These are phyloP conservation scores for Fusarium austroafricanum DNA, from an alignment of 2,329 filamentous ascomycete genomes.

Conservation along the genomic window DNA sequence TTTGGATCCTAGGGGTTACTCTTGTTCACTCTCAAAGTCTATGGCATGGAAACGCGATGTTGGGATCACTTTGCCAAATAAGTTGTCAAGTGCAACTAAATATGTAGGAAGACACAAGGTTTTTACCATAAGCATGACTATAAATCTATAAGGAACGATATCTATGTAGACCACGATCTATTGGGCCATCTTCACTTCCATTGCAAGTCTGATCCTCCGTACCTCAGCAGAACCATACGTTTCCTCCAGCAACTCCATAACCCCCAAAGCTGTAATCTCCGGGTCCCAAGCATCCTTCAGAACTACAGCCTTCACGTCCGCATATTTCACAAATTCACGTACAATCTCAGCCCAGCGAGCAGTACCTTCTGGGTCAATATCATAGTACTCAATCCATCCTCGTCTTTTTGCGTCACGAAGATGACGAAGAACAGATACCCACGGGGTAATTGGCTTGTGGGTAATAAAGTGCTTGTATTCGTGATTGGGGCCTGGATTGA, in stretches of 20 bases:
- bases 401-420: constrained; percentile 14
- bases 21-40: too few species aligned
- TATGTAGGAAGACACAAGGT: too few species aligned
- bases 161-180: neutral
- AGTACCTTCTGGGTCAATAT: constrained; percentile 6
- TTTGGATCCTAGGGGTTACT: too few species aligned
- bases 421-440: constrained; percentile 10
- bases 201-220: neutral
- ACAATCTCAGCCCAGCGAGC: constrained; percentile 7
- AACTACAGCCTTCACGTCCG: neutral
- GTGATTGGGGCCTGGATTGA: constrained; percentile 6
- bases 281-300: constrained; percentile 13
- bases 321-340: neutral
- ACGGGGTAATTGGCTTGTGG: neutral
- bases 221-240: constrained; percentile 6
- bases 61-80: too few species aligned
- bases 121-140: too few species aligned
- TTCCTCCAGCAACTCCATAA: constrained; percentile 7
- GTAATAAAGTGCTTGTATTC: constrained; percentile 19
- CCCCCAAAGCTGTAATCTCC: constrained; percentile 2
- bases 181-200: neutral
- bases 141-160: too few species aligned
- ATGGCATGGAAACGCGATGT: too few species aligned
- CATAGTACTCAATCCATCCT: constrained; percentile 16
- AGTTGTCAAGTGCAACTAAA: too few species aligned